Evolutionary conservation across 1,284 basidiomycete genomes (phyloP).

Genomic region (Rhodotorula sp.): DNA sequence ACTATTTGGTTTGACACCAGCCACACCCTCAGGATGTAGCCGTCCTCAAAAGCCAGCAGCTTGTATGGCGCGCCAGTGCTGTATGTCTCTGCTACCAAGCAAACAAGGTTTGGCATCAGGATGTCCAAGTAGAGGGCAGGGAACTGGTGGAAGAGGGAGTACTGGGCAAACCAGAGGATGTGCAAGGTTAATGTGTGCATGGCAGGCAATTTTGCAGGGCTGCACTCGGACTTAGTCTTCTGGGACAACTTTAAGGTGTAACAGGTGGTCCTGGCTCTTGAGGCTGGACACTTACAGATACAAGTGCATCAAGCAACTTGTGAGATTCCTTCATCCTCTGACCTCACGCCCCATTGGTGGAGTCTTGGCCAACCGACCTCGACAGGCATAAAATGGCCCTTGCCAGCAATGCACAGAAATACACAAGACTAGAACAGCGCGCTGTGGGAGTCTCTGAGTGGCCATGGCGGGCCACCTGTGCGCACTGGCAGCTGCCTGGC

Average conservation of each 20-base stretch:
- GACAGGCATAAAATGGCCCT: slow-evolving; percentile 81
- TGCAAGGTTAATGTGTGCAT: neutral
- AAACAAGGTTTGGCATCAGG: slow-evolving; percentile 81
- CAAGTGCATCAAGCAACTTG: slow-evolving; percentile 61
- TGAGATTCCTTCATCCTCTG: slow-evolving; percentile 79
- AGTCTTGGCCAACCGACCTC: slow-evolving; percentile 77
- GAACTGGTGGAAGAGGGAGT: slow-evolving; percentile 81
- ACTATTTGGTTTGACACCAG: slow-evolving; percentile 70
- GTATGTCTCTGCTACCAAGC: slow-evolving; percentile 60
- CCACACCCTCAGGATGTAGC: slow-evolving; percentile 81
- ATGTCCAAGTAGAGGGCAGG: slow-evolving; percentile 74
- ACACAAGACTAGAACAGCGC: slow-evolving; percentile 67
- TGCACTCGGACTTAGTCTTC: too few relatives aligned
- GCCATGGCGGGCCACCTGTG: slow-evolving; percentile 68
- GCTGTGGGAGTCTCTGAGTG: neutral
- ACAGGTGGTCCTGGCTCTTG: neutral
- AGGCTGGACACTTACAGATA: too few relatives aligned
- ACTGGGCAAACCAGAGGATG: slow-evolving; percentile 81
- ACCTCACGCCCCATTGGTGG: slow-evolving; percentile 76
- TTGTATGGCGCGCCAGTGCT: slow-evolving; percentile 57
- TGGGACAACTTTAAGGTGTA: neutral
- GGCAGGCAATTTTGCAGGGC: neutral
- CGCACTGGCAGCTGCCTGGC: slow-evolving; percentile 52
- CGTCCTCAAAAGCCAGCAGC: slow-evolving; percentile 68
- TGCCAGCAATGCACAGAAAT: slow-evolving; percentile 69